Percentiles rank a stretch among this genome's conserved stretches.
phyloP scores from a whole-genome alignment of 768 basidiomycete genomes.

The Clitopilus passeckerianus region DNA sequence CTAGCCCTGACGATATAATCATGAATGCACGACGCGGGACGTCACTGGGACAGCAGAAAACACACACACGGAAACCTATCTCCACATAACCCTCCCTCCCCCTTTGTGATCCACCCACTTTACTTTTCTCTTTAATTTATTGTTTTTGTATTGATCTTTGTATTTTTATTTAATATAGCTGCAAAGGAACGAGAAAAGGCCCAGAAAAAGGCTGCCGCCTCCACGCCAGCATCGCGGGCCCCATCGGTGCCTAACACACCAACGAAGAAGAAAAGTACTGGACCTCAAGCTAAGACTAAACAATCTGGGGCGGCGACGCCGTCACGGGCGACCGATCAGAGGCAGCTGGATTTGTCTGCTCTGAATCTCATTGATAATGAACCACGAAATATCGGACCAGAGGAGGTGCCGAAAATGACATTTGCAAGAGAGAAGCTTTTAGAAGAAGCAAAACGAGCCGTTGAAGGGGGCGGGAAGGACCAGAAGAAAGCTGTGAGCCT shows the following conservation, averaged over 20 bases:
- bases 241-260: conserved; percentile 39
- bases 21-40: conserved; percentile 78
- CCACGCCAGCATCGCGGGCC: conserved; percentile 39
- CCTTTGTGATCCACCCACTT: conserved; percentile 6
- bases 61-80: conserved; percentile 9
- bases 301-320: conserved; percentile 41
- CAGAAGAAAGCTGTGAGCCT: conserved; percentile 74
- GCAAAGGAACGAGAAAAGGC: conserved; percentile 79
- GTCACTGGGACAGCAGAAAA: conserved; percentile 38
- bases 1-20: conserved; percentile 91
- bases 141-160: conserved; percentile 29
- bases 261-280: conserved; percentile 37
- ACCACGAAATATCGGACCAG: conserved; percentile 32
- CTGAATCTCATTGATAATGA: conserved; percentile 58
- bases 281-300: conserved; percentile 15
- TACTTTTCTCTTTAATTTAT: conserved; percentile 15
- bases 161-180: conserved; percentile 50
- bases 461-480: conserved; percentile 42
- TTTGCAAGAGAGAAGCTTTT: conserved; percentile 79
- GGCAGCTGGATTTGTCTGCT: conserved; percentile 68
- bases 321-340: conserved; percentile 41
- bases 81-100: conserved; percentile 16
- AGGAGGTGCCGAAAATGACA: conserved; percentile 58
- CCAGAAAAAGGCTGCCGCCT: conserved; percentile 49
- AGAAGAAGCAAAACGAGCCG: conserved; percentile 62